Percentiles rank a stretch among this genome's conserved stretches.
Evolutionary conservation across 805 yeast species (phyloP).

Genomic region (Clavispora carvajalis): DNA sequence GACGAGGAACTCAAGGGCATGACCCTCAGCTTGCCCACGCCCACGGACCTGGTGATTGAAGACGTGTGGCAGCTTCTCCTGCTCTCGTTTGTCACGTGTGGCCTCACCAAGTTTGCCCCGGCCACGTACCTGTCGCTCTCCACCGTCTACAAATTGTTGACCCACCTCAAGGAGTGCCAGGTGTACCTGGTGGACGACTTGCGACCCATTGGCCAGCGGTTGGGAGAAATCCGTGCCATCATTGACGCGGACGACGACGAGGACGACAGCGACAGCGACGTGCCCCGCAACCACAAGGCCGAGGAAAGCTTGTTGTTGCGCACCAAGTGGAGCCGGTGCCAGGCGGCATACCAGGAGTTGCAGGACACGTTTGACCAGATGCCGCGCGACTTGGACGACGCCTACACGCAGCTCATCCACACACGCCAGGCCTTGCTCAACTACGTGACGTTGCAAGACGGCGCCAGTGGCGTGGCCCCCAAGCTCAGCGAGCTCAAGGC

Average conservation of each 20-base stretch:
- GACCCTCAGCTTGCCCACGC: conserved; percentile 37
- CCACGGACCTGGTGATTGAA: conserved; percentile 72
- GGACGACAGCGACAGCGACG: conserved; percentile 7
- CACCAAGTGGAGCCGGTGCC: conserved; percentile 61
- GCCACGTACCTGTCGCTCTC: conserved; percentile 88
- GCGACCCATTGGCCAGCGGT: conserved; percentile 66
- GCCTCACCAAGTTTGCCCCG: conserved; percentile 84
- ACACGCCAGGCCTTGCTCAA: conserved; percentile 54
- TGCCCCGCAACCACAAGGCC: conserved; percentile 28
- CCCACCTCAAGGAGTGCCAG: conserved; percentile 74
- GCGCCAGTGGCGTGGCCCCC: not conserved
- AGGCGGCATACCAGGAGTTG: conserved; percentile 50
- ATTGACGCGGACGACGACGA: conserved; percentile 28
- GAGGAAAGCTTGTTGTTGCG: conserved; percentile 61
- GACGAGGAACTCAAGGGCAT: conserved; percentile 38
- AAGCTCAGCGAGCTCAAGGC: conserved; percentile 19
- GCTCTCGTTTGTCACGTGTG: conserved; percentile 86
- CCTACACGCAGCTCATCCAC: conserved; percentile 56
- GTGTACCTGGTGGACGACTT: conserved; percentile 84
- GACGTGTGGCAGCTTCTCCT: conserved; percentile 87
- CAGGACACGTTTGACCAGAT: conserved; percentile 45
- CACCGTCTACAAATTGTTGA: conserved; percentile 79
- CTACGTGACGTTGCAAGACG: conserved; percentile 18
- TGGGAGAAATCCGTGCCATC: conserved; percentile 63
- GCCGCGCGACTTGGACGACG: conserved; percentile 32